Conservation (phyloP, 345 rosid species). For the Anacardium occidentale region DNA sequence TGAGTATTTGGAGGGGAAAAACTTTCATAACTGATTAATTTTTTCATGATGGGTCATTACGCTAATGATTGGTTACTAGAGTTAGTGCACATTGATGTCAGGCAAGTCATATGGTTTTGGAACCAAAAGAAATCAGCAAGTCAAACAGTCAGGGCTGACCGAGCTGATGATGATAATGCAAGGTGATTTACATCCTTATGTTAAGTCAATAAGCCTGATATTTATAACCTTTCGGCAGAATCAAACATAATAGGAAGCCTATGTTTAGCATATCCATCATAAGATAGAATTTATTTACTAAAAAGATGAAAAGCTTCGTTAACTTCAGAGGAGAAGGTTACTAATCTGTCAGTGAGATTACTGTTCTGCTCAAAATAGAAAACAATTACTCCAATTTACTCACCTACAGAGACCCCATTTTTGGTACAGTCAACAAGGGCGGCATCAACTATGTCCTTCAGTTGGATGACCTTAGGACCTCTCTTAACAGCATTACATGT, state of each 20-base stretch:
- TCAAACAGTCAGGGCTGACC: neutral
- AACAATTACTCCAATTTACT: slow-evolving; percentile 18
- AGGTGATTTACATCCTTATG: neutral
- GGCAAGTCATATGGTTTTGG: neutral
- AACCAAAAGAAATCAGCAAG: slow-evolving; percentile 4
- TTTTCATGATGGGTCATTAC: neutral
- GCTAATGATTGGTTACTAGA: neutral
- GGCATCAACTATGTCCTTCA: slow-evolving; percentile 94
- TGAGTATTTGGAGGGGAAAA: slow-evolving; percentile 6
- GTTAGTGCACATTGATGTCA: neutral
- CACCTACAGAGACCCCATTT: slow-evolving; percentile 76
- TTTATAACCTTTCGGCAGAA: neutral
- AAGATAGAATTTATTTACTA: neutral
- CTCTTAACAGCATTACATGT: slow-evolving; percentile 96
- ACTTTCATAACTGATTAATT: neutral
- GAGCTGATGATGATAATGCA: neutral
- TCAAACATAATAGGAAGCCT: neutral
- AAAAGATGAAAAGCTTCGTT: neutral
- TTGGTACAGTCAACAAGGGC: slow-evolving; percentile 62
- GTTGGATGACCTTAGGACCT: slow-evolving; percentile 80
- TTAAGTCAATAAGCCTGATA: neutral
- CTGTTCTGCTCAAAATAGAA: neutral
- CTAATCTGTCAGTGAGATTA: neutral
- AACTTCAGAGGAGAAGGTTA: neutral
- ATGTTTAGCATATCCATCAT: neutral